Conservation (phyloP, 495 filamentous ascomycete genomes). For the Penicillium canescens region DNA sequence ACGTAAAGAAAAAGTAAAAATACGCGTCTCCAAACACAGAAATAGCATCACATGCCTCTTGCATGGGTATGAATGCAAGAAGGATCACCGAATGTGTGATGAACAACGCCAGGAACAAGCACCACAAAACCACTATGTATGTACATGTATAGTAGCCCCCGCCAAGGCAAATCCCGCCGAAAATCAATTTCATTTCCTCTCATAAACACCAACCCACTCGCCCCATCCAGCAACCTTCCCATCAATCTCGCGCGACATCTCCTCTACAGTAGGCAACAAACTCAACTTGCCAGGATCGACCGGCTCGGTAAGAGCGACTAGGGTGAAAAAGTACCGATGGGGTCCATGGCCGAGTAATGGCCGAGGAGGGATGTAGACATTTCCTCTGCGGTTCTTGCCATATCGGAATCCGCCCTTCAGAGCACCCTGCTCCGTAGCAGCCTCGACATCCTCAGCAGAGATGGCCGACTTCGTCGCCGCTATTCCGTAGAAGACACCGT, state of each 20-base stretch:
- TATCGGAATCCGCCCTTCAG: conserved; percentile 49
- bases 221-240: conserved; percentile 54
- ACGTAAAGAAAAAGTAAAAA: too few species aligned
- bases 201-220: conserved; percentile 50
- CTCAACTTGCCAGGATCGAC: conserved; percentile 35
- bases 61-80: too few species aligned
- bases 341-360: conserved; percentile 46
- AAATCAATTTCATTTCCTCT: conserved; percentile 33
- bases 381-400: conserved; percentile 38
- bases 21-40: too few species aligned
- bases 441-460: conserved; percentile 37
- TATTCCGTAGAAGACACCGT: conserved; percentile 50
- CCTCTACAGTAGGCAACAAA: conserved; percentile 12
- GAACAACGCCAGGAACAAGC: too few species aligned
- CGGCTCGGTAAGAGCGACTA: conserved; percentile 44
- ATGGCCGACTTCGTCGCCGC: conserved; percentile 35
- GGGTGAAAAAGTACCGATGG: conserved; percentile 52
- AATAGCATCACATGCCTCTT: too few species aligned
- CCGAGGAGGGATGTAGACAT: conserved; percentile 40
- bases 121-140: too few species aligned
- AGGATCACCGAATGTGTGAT: too few species aligned
- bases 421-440: conserved; percentile 10
- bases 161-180: too few species aligned
- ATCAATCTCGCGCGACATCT: conserved; percentile 38
- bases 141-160: too few species aligned